These are phyloP conservation scores for Aspergillus eucalypticola DNA, from an alignment of 2,329 filamentous ascomycete species.

Conservation along the genomic window DNA sequence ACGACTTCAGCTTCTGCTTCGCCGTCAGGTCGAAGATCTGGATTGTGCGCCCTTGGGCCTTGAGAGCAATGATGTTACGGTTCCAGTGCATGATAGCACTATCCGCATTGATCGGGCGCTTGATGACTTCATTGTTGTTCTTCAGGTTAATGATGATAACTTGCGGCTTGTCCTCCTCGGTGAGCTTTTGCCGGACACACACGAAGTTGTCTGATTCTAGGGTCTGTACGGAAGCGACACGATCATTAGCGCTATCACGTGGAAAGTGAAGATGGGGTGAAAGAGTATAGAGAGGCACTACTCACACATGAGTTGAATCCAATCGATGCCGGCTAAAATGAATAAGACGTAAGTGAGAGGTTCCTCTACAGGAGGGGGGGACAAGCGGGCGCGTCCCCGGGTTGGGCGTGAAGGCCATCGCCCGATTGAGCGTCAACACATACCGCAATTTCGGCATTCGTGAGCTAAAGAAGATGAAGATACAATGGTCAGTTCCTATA, in stretches of 20 bases:
- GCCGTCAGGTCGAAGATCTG: constrained; percentile 95
- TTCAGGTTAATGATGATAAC: constrained; percentile 98
- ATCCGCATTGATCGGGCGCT: constrained; percentile 95
- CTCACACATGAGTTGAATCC: constrained; percentile 85
- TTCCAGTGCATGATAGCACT: constrained; percentile 99
- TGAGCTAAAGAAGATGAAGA: constrained; percentile 45
- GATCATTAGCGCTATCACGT: constrained; percentile 19
- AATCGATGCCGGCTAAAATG: constrained; percentile 66
- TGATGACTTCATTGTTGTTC: constrained; percentile 93
- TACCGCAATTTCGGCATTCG: constrained; percentile 56
- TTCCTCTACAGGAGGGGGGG: neutral
- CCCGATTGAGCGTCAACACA: constrained; percentile 31
- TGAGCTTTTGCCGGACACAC: constrained; percentile 93
- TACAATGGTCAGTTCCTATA: constrained; percentile 35
- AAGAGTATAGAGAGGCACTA: constrained; percentile 22
- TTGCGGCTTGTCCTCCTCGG: constrained; percentile 79
- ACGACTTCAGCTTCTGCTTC: constrained; percentile 95
- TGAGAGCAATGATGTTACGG: constrained; percentile 92
- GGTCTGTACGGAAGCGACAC: constrained; percentile 61
- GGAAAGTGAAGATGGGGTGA: neutral
- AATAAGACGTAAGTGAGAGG: constrained; percentile 28
- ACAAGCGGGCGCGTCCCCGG: constrained; percentile 13
- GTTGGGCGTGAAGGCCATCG: constrained; percentile 10
- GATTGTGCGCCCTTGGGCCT: constrained; percentile 88
- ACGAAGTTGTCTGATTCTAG: constrained; percentile 97